phyloP scores from a whole-genome alignment of 2,329 filamentous ascomycete species.

The Fusarium sp. region DNA sequence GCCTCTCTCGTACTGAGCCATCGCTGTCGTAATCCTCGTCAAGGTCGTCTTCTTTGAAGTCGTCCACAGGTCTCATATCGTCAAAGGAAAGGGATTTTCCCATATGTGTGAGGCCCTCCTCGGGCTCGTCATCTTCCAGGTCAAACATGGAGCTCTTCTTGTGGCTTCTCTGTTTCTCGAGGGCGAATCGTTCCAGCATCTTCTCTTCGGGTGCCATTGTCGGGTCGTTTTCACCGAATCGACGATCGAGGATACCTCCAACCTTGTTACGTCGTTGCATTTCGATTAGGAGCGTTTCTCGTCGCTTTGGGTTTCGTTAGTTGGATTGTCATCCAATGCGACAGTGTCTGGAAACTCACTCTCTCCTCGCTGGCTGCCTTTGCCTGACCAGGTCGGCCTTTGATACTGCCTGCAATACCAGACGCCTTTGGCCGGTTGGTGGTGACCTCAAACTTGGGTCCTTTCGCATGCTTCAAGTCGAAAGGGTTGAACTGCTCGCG shows the following conservation, averaged over 20 bases:
- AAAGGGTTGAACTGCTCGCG: constrained; percentile 98
- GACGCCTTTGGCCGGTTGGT: constrained; percentile 65
- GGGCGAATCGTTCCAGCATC: constrained; percentile 87
- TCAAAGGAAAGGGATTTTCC: constrained; percentile 76
- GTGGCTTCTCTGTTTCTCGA: constrained; percentile 81
- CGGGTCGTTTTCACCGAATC: constrained; percentile 95
- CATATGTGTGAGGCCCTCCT: constrained; percentile 78
- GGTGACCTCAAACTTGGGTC: constrained; percentile 85
- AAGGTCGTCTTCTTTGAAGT: constrained; percentile 81
- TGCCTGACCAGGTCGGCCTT: constrained; percentile 80
- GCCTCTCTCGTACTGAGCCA: constrained; percentile 61
- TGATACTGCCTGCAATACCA: constrained; percentile 64
- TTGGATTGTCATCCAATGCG: neutral
- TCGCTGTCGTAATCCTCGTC: constrained; percentile 66
- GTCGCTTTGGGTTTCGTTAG: constrained; percentile 60
- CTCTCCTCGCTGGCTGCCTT: constrained; percentile 88
- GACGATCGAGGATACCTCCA: constrained; percentile 88
- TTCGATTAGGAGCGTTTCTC: constrained; percentile 84
- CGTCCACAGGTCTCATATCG: constrained; percentile 61
- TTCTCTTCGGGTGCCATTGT: constrained; percentile 93
- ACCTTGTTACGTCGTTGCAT: constrained; percentile 90
- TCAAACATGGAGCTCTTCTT: constrained; percentile 86
- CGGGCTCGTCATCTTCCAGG: constrained; percentile 76
- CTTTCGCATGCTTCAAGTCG: constrained; percentile 83
- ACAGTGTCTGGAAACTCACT: constrained; percentile 54